phyloP scores from a whole-genome alignment of 805 yeast genomes.

The Zygotorulaspora florentina region DNA sequence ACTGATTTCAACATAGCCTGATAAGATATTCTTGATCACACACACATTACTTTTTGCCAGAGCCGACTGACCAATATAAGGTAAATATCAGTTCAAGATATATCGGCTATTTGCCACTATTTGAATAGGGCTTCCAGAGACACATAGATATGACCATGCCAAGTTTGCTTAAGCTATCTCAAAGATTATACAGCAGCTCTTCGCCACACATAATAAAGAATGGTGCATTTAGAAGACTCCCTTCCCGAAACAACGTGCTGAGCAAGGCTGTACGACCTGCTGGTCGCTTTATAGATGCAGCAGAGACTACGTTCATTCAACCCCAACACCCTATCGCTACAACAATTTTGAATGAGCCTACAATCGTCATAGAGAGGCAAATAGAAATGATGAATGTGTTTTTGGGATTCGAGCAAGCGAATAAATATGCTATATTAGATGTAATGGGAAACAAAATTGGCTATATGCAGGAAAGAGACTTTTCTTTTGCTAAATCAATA shows the following conservation, averaged over 20 bases:
- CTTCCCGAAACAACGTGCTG: not conserved
- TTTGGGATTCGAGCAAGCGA: slow-evolving; percentile 89
- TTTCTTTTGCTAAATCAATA: slow-evolving; percentile 62
- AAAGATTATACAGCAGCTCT: slow-evolving; percentile 15
- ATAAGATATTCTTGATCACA: too few relatives aligned
- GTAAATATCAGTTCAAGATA: too few relatives aligned
- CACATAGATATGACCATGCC: too few relatives aligned
- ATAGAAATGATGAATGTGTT: slow-evolving; percentile 84
- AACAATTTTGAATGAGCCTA: slow-evolving; percentile 65
- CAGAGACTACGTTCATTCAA: slow-evolving; percentile 35
- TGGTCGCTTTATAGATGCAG: slow-evolving; percentile 1
- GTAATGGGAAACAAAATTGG: slow-evolving; percentile 73
- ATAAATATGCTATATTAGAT: slow-evolving; percentile 69
- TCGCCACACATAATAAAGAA: slow-evolving; percentile 7
- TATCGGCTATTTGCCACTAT: too few relatives aligned
- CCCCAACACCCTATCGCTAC: slow-evolving; percentile 56
- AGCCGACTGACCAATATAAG: too few relatives aligned
- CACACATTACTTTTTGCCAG: too few relatives aligned
- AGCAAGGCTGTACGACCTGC: slow-evolving; percentile 1
- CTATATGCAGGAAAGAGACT: slow-evolving; percentile 75
- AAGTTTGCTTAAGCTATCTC: slow-evolving; percentile 3
- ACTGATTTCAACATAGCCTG: too few relatives aligned
- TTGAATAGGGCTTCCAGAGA: too few relatives aligned
- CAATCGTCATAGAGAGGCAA: slow-evolving; percentile 81
- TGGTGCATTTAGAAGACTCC: slow-evolving; percentile 12